Base-by-base conservation (phyloP, 2,329 filamentous ascomycete species). In the Colletotrichum lentis region DNA sequence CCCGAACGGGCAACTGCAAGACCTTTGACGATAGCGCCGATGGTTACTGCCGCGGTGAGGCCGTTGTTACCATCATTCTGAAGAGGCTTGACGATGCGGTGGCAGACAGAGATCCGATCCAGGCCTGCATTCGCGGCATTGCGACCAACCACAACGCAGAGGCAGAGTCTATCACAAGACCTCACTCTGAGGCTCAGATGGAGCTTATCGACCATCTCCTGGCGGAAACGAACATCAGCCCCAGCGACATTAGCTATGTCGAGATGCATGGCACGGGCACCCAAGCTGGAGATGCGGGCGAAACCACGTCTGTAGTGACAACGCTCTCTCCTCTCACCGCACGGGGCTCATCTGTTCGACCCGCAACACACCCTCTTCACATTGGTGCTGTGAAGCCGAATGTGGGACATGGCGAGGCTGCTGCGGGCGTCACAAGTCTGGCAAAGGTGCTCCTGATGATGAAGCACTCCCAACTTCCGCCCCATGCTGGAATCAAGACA, bases 1-100 rank as follows among this genome's bases (percentile, higher is more conserved):
- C 90, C 31, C 90, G 90, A 79, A 91, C 87, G 56, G 91, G 91
- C 7, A 86, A 88, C 70, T 94, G 91, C 78, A 92, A 93, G 75
- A 92, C 92, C 0, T 96, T 92, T 75, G 91, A 95, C 76, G 89
- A 92, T 5, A 70, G 72, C 24, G 84, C 80, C 2, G 76, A 82
- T 70, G 84, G 84, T 0, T 86, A 85, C 69, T 82, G 76, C 1
- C 75, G 83, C 27, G 83, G 81, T 3, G 83, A 86, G 68, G 84
- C 82, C 0, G 73, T 78, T 14, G 78, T 73, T 0, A 74, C 77
- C 5, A 61, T 85, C 6, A 67, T 84, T 1, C 67, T 85, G 0
- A 85, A 84, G 71, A 76, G 69, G 1, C 67, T 75, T 2, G 75
- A 77, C 7, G 76, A 79, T 50, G 84, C 84, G 3, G 49, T 84